A percentile compares a stretch with the other conserved stretches of the same genome.
phyloP scores from a whole-genome alignment of 2,329 filamentous ascomycete genomes.

The Ceratocystis harringtonii region DNA sequence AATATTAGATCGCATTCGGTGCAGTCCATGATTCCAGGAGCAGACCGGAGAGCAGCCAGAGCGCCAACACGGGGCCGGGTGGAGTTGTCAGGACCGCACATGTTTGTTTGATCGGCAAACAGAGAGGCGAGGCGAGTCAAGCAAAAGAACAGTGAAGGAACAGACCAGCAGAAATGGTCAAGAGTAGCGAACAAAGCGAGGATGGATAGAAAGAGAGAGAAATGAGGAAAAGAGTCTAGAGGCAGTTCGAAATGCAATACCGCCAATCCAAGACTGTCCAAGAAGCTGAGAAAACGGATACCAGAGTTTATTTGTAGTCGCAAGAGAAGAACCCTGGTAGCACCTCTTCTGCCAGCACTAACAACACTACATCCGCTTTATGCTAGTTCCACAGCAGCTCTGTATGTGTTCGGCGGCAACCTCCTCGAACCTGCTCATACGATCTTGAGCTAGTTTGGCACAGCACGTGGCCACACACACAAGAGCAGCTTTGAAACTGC shows the following conservation, averaged over 20 bases:
- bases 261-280: too few species aligned
- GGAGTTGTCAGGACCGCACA: conserved; percentile 32
- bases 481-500: not conserved
- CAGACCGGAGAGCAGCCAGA: conserved; percentile 30
- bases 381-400: not conserved
- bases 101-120: conserved; percentile 19
- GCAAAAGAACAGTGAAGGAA: too few species aligned
- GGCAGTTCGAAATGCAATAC: not conserved
- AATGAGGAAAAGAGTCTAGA: not conserved
- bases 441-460: conserved; percentile 6
- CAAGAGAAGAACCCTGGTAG: not conserved
- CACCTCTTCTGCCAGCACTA: not conserved
- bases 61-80: conserved; percentile 32
- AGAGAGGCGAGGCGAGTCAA: too few species aligned
- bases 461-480: not conserved
- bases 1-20: conserved; percentile 29
- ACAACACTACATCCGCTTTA: not conserved
- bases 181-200: not conserved
- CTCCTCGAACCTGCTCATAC: not conserved
- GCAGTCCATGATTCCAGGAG: conserved; percentile 14
- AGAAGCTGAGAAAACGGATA: not conserved
- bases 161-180: too few species aligned
- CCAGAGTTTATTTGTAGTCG: not conserved
- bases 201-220: not conserved
- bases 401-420: not conserved